Percentiles rank a stretch among this genome's conserved stretches.
Evolutionary conservation across 148 eudicot species (phyloP).

Genomic region (Cornus suecica): DNA sequence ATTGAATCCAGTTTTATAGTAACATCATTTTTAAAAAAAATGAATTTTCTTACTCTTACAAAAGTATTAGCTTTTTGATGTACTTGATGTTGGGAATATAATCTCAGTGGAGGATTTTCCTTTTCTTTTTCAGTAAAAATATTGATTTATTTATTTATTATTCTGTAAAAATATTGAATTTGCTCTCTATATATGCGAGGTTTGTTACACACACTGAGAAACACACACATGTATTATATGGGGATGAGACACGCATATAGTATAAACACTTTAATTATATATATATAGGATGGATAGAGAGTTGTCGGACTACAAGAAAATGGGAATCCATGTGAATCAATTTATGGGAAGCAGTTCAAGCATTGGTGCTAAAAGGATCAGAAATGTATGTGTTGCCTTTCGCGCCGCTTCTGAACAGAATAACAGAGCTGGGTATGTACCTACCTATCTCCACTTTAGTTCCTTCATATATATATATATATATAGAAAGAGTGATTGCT

Average conservation of each 20-base stretch:
- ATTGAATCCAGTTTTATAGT: no score
- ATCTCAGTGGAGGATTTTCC: no score
- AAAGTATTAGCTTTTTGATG: no score
- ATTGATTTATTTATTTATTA: no score
- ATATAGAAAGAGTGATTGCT: neutral
- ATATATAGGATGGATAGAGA: slow-evolving; percentile 59
- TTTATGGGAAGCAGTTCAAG: slow-evolving; percentile 97
- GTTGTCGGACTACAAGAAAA: slow-evolving; percentile 74
- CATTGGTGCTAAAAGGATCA: slow-evolving; percentile 83
- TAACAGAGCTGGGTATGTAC: slow-evolving; percentile 66
- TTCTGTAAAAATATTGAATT: no score
- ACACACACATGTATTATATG: slow-evolving; percentile 3
- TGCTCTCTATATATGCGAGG: no score
- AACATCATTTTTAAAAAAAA: no score
- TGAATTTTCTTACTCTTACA: no score
- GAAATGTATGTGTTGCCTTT: slow-evolving; percentile 80
- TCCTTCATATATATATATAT: neutral
- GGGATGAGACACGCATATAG: neutral
- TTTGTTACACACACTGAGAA: no score
- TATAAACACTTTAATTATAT: neutral
- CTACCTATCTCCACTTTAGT: neutral
- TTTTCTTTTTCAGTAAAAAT: no score
- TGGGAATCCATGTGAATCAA: slow-evolving; percentile 86
- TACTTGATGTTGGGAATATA: no score
- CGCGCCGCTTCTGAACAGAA: slow-evolving; percentile 81